Conservation (phyloP, 202 grass and related monocot genomes). For the Setaria italica region DNA sequence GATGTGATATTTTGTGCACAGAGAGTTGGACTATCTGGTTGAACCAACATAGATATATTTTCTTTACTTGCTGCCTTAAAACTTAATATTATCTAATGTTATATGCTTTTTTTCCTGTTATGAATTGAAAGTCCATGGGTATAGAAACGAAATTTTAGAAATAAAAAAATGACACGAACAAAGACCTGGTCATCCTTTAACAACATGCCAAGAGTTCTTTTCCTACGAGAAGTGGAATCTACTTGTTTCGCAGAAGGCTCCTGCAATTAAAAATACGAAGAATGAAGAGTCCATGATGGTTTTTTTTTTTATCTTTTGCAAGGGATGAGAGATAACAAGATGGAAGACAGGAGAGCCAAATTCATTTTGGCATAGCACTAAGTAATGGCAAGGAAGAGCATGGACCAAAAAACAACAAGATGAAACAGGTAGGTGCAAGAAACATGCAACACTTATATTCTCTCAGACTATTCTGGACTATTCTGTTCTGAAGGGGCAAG, state of each 20-base stretch:
- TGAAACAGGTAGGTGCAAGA: neutral
- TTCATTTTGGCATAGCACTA: slow-evolving; percentile 31
- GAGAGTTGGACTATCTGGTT: neutral
- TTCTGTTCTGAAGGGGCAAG: slow-evolving; percentile 19
- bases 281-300: slow-evolving; percentile 41
- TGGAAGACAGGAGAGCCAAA: slow-evolving; percentile 15
- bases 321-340: slow-evolving; percentile 9
- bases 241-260: slow-evolving; percentile 51
- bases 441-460: slow-evolving; percentile 12
- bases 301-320: neutral
- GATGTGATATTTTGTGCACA: neutral
- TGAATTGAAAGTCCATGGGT: slow-evolving; percentile 30
- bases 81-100: neutral
- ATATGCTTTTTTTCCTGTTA: neutral
- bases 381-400: slow-evolving; percentile 25
- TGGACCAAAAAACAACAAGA: slow-evolving; percentile 24
- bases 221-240: slow-evolving; percentile 48
- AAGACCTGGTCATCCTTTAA: slow-evolving; percentile 61
- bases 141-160: slow-evolving; percentile 38
- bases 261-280: slow-evolving; percentile 57
- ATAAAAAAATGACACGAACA: slow-evolving; percentile 33
- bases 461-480: neutral
- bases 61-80: neutral
- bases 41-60: neutral
- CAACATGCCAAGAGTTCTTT: slow-evolving; percentile 57